Evolutionary conservation across 2,329 filamentous ascomycete genomes (phyloP), one percentile per base, ranked within the genome.

Genomic region (Cercospora sp.): DNA sequence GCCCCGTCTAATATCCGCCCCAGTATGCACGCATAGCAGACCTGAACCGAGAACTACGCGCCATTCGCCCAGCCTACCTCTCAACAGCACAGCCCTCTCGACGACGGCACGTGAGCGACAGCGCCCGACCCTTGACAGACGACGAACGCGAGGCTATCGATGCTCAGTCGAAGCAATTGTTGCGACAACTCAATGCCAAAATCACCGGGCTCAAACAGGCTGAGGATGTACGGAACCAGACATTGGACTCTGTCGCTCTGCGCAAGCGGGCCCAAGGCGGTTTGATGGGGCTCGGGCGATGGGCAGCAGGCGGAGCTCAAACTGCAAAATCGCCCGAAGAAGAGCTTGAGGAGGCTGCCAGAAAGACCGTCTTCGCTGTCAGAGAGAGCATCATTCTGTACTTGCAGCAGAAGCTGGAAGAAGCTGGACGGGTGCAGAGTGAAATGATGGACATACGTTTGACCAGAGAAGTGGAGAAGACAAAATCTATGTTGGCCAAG

Each of bases 401-500:
- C 73, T 78, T 99, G 75, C 86, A 91, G 71, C 86, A 90, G 76
- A 86, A 88, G 75, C 81, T 98, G 70, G 91, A 95, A 80, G 85
- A 88, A 72, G 93, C 90, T 66, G 90, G 91, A 51, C 86, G 88
- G 74, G 88, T 90, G 71, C 94, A 98, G 82, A 89, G 92, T 74
- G 87, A 86, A 61, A 97, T 98, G 93, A 97, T 98, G 86, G 94
- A 97, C 82, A 91, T 92, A 75, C 84, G 95, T 74, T 84, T 98
- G 73, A 89, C 89, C 76, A 85, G 95, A 64, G 92, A 96, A 78
- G 85, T 94, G 79, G 94, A 98, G 82, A 95, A 91, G 86, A 94
- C 90, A 76, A 92, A 92, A 80, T 96, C 92, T 76, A 87, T 94
- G 68, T 82, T 97, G 65, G 91, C 93, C 71, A 94, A 92, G 78